These are phyloP conservation scores for Aspergillus hancockii DNA, from an alignment of 495 filamentous ascomycete genomes.

Conservation along the genomic window DNA sequence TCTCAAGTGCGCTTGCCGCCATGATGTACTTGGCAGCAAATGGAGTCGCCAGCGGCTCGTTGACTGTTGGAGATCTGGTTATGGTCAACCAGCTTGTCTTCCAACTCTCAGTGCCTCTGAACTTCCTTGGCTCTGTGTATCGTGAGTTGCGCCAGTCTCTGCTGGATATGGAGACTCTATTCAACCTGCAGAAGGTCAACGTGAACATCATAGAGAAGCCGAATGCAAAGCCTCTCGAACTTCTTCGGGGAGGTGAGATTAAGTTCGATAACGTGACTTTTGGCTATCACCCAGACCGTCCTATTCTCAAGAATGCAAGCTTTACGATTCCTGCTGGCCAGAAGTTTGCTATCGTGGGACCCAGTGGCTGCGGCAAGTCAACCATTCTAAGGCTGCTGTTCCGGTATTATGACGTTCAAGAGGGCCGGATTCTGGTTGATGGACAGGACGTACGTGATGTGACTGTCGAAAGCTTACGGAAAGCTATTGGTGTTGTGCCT, in stretches of 20 bases:
- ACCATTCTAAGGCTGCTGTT: conserved; percentile 89
- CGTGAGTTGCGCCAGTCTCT: conserved; percentile 92
- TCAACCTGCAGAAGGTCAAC: conserved; percentile 98
- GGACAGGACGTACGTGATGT: conserved; percentile 90
- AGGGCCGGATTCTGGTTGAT: conserved; percentile 86
- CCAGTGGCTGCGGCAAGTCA: conserved; percentile 94
- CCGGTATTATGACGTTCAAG: conserved; percentile 89
- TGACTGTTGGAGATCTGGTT: conserved; percentile 96
- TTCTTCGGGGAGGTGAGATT: conserved; percentile 83
- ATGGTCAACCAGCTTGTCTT: conserved; percentile 99
- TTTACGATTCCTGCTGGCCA: conserved; percentile 92
- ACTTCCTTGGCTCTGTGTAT: conserved; percentile 95
- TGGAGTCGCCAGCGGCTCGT: conserved; percentile 74
- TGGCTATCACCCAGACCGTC: conserved; percentile 83
- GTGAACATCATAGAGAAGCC: conserved; percentile 76
- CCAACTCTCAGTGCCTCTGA: conserved; percentile 92
- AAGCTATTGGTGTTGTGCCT: conserved; percentile 90
- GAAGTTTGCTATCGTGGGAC: conserved; percentile 94
- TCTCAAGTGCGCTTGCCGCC: conserved; percentile 87
- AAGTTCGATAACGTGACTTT: conserved; percentile 93
- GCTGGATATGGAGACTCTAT: conserved; percentile 97
- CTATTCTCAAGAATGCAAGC: conserved; percentile 80
- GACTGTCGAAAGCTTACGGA: conserved; percentile 76
- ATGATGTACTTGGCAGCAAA: conserved; percentile 98
- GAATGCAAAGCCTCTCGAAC: conserved; percentile 67